A percentile compares a stretch with the other conserved stretches of the same genome.
Evolutionary conservation across 1,139 yeast genomes (phyloP).

Genomic region (Saccharomyces hybrid): DNA sequence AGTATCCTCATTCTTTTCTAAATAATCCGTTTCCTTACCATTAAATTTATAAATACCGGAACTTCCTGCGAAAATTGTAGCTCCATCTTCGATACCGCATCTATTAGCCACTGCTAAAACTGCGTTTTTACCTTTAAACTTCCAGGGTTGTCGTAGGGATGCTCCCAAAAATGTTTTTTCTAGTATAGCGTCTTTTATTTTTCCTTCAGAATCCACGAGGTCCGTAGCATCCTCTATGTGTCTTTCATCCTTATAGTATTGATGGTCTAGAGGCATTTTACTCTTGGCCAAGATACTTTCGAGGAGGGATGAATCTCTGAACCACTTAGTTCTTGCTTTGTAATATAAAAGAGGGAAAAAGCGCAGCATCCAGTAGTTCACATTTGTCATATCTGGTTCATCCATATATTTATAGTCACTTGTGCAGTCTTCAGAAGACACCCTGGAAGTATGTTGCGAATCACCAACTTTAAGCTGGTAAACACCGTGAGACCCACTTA

Average conservation of each 20-base stretch:
- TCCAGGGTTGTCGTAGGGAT: conserved; percentile 19
- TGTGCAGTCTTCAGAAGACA: conserved; percentile 12
- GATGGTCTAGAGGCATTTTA: neutral
- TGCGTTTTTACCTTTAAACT: conserved; percentile 20
- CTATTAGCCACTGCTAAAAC: conserved; percentile 41
- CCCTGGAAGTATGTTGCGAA: neutral
- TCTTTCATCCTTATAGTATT: conserved; percentile 5
- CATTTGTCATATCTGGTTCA: conserved; percentile 35
- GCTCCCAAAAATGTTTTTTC: conserved; percentile 38
- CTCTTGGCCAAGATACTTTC: conserved; percentile 5
- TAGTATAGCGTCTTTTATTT: neutral
- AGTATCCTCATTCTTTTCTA: conserved; percentile 20
- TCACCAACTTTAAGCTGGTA: conserved; percentile 19
- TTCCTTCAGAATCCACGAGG: neutral
- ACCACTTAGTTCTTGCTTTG: conserved; percentile 19
- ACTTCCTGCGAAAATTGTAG: conserved; percentile 57
- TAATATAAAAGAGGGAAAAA: conserved; percentile 52
- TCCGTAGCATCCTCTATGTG: neutral
- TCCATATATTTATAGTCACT: conserved; percentile 21
- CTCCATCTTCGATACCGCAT: conserved; percentile 60
- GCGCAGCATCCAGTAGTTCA: conserved; percentile 66
- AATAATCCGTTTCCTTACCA: conserved; percentile 29
- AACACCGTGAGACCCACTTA: conserved; percentile 22
- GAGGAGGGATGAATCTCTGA: conserved; percentile 6
- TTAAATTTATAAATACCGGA: conserved; percentile 53